Base-by-base conservation (phyloP, 345 rosid genomes). In the Hibiscus trionum region DNA sequence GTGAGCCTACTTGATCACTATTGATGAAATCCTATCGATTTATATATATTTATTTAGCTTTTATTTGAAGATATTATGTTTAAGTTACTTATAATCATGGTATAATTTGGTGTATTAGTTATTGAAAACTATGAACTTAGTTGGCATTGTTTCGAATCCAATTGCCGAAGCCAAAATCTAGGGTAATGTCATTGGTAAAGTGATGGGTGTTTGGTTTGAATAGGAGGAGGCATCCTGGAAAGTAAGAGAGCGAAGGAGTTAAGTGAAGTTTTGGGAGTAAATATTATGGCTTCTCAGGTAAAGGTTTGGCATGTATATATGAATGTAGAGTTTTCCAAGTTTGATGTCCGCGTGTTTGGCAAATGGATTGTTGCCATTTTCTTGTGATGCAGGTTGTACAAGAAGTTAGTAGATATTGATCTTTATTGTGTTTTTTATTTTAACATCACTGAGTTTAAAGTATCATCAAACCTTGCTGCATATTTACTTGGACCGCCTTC, bases 201-300 rank as follows among this genome's bases (percentile, higher is more conserved):
- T 66, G 72, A 29, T 29, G 31, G n/a, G n/a, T n/a, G 31, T 71
- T 73, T 1, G 42, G 26, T 72, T 72, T 66, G 49, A 61, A 69
- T 72, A 85, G 86, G 88, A 16, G 86, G 88, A n/a, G 88, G 85
- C 17, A 14, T 77, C 53, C 88, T 81, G 1, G 83, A 83, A 73
- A 71, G 82, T 7, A 83, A 74, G 78, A 73, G 85, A 74, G 82
- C 83, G 11, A 27, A 74, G 44, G 81, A 83, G 72, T 76, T 83
- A 39, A 83, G 77, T 77, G 77, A 85, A 62, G 73, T 81, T 64
- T 64, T 85, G 35, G 82, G 82, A 3, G 81, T 85, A 14, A 76
- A 79, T 65, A 81, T 85, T 57, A 46, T 76, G 70, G 77, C 82
- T 72, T 76, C 78, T 66, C 88, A 83, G 86, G 83, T 80, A 76